Base-by-base conservation (phyloP, 805 yeast genomes). In the Lipomyces japonicus region DNA sequence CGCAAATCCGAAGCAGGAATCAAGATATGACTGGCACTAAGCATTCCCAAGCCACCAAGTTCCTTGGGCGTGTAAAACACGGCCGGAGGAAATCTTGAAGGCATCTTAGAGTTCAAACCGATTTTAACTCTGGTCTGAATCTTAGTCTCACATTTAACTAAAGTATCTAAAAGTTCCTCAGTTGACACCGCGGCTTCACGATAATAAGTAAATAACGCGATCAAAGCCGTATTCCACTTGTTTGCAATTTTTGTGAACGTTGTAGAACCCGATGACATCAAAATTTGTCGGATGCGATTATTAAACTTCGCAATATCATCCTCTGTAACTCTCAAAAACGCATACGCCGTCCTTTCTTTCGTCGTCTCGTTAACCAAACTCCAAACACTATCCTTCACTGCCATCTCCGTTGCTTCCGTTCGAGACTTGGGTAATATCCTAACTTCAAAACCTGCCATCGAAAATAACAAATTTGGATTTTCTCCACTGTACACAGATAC, bases 1-100 rank as follows among this genome's bases (percentile, higher is more conserved):
- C 84, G 75, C 54, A 91, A 70, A 66, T 93, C 98, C 4, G 95
- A 83, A 0, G 95, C 85, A 0, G 98, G 98, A 58, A 93, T 93
- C 55, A 93, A 72, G 43, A 93, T 87, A 65, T 93, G 98, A 12
- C 96, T 87, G 0, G 97, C 97, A 73, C 96, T 86, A 23, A 93
- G 72, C 98, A 93, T 93, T 23, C 98, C 99, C 39, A 93, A 71
- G 39, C 99, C 99, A 44, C 99, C 98, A 2, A 93, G 71, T 65
- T 93, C 99, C 60, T 90, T 91, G 0, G 98, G 98, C 0, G 98
- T 89, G 65, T 93, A 93, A 63, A 93, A 93, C 0, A 93, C 98
- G 2, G 97, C 97, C 0, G 98, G 99, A 2, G 99, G 99, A 70
- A 93, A 93, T 48, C 99, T 75, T 0, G 96, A 82, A 0, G 99